Evolutionary conservation across 257 asterid species (phyloP).

Genomic region (Petunia axillaris): DNA sequence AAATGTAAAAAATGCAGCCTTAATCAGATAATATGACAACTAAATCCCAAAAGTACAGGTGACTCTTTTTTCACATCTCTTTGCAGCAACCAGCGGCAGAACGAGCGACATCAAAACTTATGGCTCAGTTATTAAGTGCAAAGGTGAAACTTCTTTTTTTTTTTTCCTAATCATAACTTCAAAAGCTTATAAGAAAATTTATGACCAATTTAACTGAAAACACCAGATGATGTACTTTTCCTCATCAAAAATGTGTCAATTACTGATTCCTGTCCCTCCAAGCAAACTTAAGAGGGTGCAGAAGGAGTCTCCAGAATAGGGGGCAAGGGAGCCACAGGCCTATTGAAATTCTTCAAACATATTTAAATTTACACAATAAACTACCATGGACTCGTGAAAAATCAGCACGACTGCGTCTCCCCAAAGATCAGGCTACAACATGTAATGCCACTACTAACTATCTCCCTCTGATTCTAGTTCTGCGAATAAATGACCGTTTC

Average conservation of each 20-base stretch:
- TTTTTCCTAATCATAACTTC: background rate
- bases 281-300: background rate
- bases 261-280: conserved; percentile 1
- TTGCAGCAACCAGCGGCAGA: background rate
- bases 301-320: background rate
- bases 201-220: background rate
- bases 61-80: background rate
- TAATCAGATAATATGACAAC: background rate
- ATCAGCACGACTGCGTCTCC: background rate
- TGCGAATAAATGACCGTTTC: background rate
- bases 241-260: background rate
- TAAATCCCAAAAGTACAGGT: background rate
- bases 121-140: background rate
- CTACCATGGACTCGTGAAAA: background rate
- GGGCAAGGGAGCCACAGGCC: background rate
- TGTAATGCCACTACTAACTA: background rate
- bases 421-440: conserved; percentile 10
- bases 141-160: background rate
- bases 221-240: background rate
- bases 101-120: background rate
- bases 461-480: background rate
- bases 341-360: background rate
- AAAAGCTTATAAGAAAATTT: background rate
- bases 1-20: background rate
- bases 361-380: background rate